phyloP scores from a whole-genome alignment of 371 early-diverging fungal species.

The Lichtheimia ornata region DNA sequence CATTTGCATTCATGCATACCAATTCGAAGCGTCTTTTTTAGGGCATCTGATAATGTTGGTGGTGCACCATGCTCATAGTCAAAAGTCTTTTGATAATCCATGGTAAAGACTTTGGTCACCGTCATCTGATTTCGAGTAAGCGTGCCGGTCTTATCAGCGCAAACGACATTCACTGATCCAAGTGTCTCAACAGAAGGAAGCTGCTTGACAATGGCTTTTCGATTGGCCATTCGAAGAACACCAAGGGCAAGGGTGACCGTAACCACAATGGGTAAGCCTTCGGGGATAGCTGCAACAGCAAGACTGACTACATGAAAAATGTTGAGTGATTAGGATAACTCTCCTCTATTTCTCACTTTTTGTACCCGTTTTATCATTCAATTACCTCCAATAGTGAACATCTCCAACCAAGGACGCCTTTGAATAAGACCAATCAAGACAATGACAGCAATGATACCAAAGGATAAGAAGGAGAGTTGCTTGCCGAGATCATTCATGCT shows the following conservation, averaged over 20 bases:
- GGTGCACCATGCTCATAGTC: constrained; percentile 62
- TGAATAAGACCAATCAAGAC: constrained; percentile 88
- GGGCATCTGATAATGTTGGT: constrained; percentile 36
- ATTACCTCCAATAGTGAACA: constrained; percentile 90
- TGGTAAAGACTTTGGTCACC: constrained; percentile 70
- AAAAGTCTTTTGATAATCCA: constrained; percentile 60
- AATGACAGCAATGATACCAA: constrained; percentile 87
- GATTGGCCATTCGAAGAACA: constrained; percentile 87
- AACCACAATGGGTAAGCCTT: constrained; percentile 92
- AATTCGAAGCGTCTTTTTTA: constrained; percentile 57
- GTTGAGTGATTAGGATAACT: neutral
- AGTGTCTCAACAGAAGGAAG: constrained; percentile 90
- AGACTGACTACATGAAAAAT: constrained; percentile 59
- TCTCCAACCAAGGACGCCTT: constrained; percentile 87
- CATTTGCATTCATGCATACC: constrained; percentile 33
- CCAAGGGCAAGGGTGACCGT: constrained; percentile 90
- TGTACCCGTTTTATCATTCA: neutral
- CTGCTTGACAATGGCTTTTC: constrained; percentile 88
- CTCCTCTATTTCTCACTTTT: neutral
- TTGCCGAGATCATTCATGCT: constrained; percentile 90
- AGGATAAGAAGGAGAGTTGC: constrained; percentile 82
- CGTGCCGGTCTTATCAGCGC: constrained; percentile 94
- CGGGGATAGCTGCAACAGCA: constrained; percentile 95
- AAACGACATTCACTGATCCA: constrained; percentile 86
- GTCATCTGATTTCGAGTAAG: constrained; percentile 89